These are phyloP conservation scores for Pelargonium fulgidum DNA, from an alignment of 441 rosid genomes.

Conservation along the genomic window DNA sequence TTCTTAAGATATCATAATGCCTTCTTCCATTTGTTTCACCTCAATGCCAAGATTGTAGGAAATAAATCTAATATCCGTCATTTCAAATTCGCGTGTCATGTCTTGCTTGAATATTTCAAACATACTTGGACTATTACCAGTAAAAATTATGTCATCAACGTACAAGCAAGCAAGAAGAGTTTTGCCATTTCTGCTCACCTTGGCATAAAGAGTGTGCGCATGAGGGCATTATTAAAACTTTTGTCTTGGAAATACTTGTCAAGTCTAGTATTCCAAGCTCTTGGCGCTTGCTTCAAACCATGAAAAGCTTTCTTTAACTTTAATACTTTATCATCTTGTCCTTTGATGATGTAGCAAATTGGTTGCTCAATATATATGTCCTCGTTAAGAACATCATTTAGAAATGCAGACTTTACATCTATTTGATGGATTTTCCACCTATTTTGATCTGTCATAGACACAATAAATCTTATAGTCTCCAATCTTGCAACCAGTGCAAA, in stretches of 20 bases:
- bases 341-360: not conserved
- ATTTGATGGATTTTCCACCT: not conserved
- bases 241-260: not conserved
- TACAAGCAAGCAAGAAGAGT: too few species aligned
- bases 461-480: not conserved
- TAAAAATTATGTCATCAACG: too few species aligned
- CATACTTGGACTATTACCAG: too few species aligned
- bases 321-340: not conserved
- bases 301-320: not conserved
- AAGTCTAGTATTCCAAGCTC: not conserved
- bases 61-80: constrained; percentile 7
- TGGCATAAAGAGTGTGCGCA: not conserved
- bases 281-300: not conserved
- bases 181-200: not conserved
- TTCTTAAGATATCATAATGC: not conserved
- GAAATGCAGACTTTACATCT: not conserved
- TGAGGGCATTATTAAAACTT: not conserved
- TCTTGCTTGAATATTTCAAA: not conserved
- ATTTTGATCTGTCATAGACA: not conserved
- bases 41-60: constrained; percentile 8
- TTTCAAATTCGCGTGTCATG: constrained; percentile 11
- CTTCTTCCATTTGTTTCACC: not conserved
- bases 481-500: not conserved
- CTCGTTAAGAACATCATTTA: not conserved
- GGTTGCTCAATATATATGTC: not conserved